Evolutionary conservation across 345 rosid species (phyloP), one percentile per base, ranked within the genome.

Genomic region (Hypericum perforatum): DNA sequence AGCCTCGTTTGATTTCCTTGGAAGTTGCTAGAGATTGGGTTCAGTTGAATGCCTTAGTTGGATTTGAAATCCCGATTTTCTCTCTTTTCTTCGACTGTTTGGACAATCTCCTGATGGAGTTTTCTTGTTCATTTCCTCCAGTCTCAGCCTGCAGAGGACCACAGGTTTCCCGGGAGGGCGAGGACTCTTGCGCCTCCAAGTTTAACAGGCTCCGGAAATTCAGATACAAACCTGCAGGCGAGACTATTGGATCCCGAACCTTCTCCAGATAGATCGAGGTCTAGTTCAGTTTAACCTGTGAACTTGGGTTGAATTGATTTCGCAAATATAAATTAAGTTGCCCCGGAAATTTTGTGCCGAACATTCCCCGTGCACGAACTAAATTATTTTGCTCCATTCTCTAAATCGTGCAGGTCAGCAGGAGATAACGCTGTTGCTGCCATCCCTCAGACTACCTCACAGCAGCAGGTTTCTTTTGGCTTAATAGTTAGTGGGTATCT

Each of bases 111-210:
- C 2, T 48, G 11, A 32, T 44, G 7, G 40, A 47, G 36, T 11
- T 52, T 45, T 57, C 29, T 63, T 59, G 32, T 57, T 47, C 7
- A 45, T 52, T 16, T 46, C 47, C 8, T 61, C 65, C 78, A 90
- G 91, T 61, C 92, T 52, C 59, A 76, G 50, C 50, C 50, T 8
- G 7, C 15, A 8, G 74, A 79, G 72, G 95, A 83, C 52, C 67
- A 59, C 50, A 74, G 94, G 66, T 92, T 88, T 70, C 95, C 94
- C 12, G 96, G 98, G 45, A 71, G 70, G 57, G 96, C 83, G 52
- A 83, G 96, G 68, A 65, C 85, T 44, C 86, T 92, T 56, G 76
- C 64, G 68, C 58, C 86, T 12, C 78, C 63, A 71, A 66, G 57
- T 70, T 79, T 65, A 65, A 70, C 63, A 5, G 61, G 58, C 56